Evolutionary conservation across 1,139 yeast genomes (phyloP), one percentile per base, ranked within the genome.

Genomic region (Blastobotrys elegans): DNA sequence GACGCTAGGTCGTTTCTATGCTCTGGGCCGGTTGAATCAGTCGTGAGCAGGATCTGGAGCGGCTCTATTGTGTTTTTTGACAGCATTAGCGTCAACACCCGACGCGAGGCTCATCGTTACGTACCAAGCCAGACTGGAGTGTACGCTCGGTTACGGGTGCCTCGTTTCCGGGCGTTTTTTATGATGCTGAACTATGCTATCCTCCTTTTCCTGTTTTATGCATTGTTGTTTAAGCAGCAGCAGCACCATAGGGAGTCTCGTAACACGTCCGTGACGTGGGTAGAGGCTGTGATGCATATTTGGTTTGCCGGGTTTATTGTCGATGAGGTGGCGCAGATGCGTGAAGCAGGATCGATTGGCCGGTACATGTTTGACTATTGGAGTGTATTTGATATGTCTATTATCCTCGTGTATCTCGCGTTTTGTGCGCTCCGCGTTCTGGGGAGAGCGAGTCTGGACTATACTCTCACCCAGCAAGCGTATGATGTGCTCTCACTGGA

Each of bases 41-140:
- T 62, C 7, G 48, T 63, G 27, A 48, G 51, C n/a, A 53, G 63
- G 6, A 59, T 65, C 16, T 65, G 69, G 69, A 56, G 56, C 16
- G 69, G 69, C 11, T 55, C 58, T 11, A 63, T 65, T 39, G 65
- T 65, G 41, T 64, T 61, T 41, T 65, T 68, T 68, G 59, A 60
- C 37, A 56, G 55, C 22, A 64, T 65, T 32, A 54, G 59, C 26
- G 50, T 57, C 2, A 52, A 54, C 18, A 54, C 63, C 3, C 53
- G 47, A 29, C 62, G 63, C 44, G 47, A 48, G 11, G 58, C 67
- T 2, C 54, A 52, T 27, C 34, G 46, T 27, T 43, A 43, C 31
- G 47, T 50, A 29, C 31, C 45, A 18, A 33, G 30, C 35, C 18
- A 36, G 32, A 20, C 46, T 29, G 20, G 48, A 46, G 51, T 59